phyloP scores from a whole-genome alignment of 108 stramenopile species.

The Hondaea fermentalgiana region DNA sequence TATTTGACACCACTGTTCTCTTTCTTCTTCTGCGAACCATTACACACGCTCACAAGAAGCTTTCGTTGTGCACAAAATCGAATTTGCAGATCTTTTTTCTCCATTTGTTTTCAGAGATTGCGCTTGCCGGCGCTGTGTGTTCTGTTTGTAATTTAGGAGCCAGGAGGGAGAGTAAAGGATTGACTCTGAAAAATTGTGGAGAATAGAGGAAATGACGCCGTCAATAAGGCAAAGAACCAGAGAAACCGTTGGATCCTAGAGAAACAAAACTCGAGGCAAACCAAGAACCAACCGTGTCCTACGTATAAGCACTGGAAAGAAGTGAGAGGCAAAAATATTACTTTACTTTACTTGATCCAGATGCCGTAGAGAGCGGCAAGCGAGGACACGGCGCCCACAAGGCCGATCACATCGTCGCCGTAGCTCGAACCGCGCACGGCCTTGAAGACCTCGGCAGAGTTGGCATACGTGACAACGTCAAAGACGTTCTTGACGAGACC shows the following conservation, averaged over 20 bases:
- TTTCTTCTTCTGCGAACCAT: neutral
- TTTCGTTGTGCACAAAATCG: too few species aligned
- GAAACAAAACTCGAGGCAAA: too few species aligned
- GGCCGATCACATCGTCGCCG: neutral
- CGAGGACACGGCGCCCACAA: neutral
- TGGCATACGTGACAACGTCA: neutral
- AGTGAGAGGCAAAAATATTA: neutral
- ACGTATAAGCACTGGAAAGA: neutral
- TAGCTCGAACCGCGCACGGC: neutral
- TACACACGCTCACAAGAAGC: too few species aligned
- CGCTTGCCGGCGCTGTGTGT: too few species aligned
- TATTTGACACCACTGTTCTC: neutral
- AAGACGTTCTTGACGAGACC: slow-evolving; percentile 11
- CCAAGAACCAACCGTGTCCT: neutral
- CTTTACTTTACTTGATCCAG: neutral
- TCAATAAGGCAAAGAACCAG: too few species aligned
- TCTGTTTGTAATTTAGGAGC: too few species aligned
- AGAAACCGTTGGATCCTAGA: too few species aligned
- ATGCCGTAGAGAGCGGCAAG: neutral
- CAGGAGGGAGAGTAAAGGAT: too few species aligned
- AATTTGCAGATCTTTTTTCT: too few species aligned
- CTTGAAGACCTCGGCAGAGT: neutral
- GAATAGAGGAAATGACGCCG: too few species aligned
- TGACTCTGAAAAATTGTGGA: too few species aligned
- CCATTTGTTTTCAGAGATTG: too few species aligned